A percentile compares a stretch with the other conserved stretches of the same genome.
These are phyloP conservation scores for Leishmania gerbilli DNA, from an alignment of 208 protist species.

Conservation along the genomic window DNA sequence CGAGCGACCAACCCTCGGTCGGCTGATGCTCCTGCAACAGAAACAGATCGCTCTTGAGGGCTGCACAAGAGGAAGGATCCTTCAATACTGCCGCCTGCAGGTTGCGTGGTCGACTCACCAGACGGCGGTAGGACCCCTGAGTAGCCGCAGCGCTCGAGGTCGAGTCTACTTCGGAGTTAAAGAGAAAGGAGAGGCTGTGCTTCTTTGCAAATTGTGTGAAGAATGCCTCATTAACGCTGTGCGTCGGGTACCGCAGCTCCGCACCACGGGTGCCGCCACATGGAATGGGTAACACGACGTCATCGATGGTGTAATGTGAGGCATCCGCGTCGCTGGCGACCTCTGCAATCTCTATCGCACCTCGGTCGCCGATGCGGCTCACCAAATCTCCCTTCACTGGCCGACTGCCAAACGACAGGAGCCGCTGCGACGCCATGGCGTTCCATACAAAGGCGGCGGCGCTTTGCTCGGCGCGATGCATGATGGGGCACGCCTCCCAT, in stretches of 20 bases:
- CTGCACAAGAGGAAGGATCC: slow-evolving; percentile 73
- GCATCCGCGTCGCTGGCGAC: slow-evolving; percentile 41
- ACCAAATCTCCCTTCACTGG: slow-evolving; percentile 74
- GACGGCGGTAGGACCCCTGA: slow-evolving; percentile 38
- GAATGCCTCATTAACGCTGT: slow-evolving; percentile 29
- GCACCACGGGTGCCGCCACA: slow-evolving; percentile 5
- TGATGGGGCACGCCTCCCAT: slow-evolving; percentile 37
- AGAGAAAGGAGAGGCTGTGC: slow-evolving; percentile 49
- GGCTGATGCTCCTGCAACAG: slow-evolving; percentile 68
- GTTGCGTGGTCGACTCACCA: slow-evolving; percentile 48
- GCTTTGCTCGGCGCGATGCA: slow-evolving; percentile 24
- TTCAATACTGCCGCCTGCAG: slow-evolving; percentile 55
- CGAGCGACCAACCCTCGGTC: slow-evolving; percentile 38
- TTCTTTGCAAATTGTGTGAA: slow-evolving; percentile 38
- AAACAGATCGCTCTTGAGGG: slow-evolving; percentile 77
- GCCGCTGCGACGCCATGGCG: slow-evolving; percentile 75
- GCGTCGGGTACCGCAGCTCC: slow-evolving; percentile 11
- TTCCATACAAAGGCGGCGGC: slow-evolving; percentile 87
- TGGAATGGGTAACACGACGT: slow-evolving; percentile 87
- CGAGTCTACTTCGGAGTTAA: slow-evolving; percentile 5
- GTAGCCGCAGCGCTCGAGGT: not conserved
- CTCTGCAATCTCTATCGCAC: slow-evolving; percentile 7
- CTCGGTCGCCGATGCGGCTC: slow-evolving; percentile 11
- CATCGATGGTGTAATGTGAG: slow-evolving; percentile 38
- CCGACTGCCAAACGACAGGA: slow-evolving; percentile 40